phyloP scores from a whole-genome alignment of 495 filamentous ascomycete genomes.

The Penicillium daleae region DNA sequence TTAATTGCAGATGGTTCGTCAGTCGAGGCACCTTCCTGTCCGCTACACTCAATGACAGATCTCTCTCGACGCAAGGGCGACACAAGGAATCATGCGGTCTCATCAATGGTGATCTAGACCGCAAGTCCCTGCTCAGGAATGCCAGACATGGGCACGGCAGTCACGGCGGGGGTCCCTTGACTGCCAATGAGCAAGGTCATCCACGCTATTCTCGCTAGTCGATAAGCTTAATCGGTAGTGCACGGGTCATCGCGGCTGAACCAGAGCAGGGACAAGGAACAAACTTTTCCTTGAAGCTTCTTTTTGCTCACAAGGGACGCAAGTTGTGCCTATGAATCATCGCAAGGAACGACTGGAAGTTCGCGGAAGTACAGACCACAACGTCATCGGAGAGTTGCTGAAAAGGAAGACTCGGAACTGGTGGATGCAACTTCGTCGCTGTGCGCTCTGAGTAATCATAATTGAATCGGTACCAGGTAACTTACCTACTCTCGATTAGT shows the following conservation, averaged over 20 bases:
- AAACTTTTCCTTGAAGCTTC: slow-evolving; percentile 10
- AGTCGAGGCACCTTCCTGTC: no score
- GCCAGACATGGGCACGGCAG: neutral
- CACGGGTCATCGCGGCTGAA: slow-evolving; percentile 13
- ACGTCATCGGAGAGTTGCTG: slow-evolving; percentile 10
- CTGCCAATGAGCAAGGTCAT: neutral
- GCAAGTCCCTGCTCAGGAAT: neutral
- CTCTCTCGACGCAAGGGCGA: slow-evolving; percentile 4
- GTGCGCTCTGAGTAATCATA: neutral
- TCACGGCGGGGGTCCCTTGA: neutral
- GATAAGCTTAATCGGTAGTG: slow-evolving; percentile 21
- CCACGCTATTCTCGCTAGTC: slow-evolving; percentile 6
- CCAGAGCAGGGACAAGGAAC: slow-evolving; percentile 1
- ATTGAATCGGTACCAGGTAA: neutral
- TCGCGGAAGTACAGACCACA: neutral
- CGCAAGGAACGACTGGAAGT: neutral
- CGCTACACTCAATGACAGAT: no score
- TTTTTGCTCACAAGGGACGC: neutral
- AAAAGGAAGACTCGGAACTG: slow-evolving; percentile 4
- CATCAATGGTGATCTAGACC: slow-evolving; percentile 4
- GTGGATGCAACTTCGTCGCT: slow-evolving; percentile 15
- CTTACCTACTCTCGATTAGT: no score
- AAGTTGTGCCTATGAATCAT: slow-evolving; percentile 11
- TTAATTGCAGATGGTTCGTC: neutral
- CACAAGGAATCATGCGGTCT: neutral